Evolutionary conservation across 2,329 filamentous ascomycete species (phyloP).

Genomic region (Verticillium albo-atrum): DNA sequence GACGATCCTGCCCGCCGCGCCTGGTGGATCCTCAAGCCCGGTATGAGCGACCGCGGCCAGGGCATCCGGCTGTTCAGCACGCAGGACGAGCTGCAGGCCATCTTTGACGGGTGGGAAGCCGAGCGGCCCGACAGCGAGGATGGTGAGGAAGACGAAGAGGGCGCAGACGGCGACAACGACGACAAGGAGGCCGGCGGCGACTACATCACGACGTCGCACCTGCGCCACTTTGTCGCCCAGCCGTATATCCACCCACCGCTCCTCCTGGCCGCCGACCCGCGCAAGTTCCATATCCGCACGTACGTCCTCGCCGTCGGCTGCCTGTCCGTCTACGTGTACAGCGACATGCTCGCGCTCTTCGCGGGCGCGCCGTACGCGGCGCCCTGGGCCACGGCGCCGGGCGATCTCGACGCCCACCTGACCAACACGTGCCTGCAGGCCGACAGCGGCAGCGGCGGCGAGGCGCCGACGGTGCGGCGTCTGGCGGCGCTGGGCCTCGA

Average conservation of each 20-base stretch:
- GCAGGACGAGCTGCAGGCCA: constrained; percentile 74
- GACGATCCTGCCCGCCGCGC: constrained; percentile 43
- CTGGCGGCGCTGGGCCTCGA: constrained; percentile 70
- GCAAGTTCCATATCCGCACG: constrained; percentile 92
- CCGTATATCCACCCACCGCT: constrained; percentile 90
- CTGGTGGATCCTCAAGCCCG: constrained; percentile 98
- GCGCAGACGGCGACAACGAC: constrained; percentile 23
- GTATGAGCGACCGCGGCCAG: constrained; percentile 95
- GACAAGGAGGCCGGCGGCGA: constrained; percentile 30
- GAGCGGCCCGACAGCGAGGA: constrained; percentile 61
- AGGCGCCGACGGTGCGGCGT: constrained; percentile 59
- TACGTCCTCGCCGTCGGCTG: constrained; percentile 82
- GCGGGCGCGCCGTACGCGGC: constrained; percentile 68
- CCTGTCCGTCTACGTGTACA: constrained; percentile 81
- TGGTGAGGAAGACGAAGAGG: constrained; percentile 40
- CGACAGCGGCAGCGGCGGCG: constrained; percentile 28
- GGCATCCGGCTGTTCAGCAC: constrained; percentile 87
- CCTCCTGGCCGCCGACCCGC: constrained; percentile 59
- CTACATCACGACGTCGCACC: constrained; percentile 77
- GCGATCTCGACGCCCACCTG: constrained; percentile 67
- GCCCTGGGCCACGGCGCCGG: constrained; percentile 47
- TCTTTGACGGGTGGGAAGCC: constrained; percentile 90
- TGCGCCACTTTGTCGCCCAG: constrained; percentile 94
- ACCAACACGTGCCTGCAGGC: constrained; percentile 94
- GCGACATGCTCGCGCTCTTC: constrained; percentile 89